A percentile compares a stretch with the other conserved stretches of the same genome.
phyloP scores from a whole-genome alignment of 2,329 filamentous ascomycete species.

The Cladophialophora chaetospira region DNA sequence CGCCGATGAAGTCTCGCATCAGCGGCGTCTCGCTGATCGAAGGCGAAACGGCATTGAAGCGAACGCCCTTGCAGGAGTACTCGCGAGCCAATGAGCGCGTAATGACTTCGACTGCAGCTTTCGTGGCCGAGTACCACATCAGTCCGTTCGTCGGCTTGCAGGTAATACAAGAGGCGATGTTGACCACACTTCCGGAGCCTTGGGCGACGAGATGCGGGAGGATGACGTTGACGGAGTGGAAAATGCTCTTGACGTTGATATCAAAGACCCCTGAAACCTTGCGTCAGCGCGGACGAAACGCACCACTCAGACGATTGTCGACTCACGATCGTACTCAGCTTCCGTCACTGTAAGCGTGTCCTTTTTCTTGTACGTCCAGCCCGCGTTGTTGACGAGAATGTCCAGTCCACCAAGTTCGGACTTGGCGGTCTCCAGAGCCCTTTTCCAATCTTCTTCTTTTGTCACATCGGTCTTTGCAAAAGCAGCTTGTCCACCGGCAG shows the following conservation, averaged over 20 bases:
- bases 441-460: constrained; percentile 16
- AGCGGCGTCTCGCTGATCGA: constrained; percentile 68
- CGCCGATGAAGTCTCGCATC: constrained; percentile 43
- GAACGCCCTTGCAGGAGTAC: constrained; percentile 50
- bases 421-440: constrained; percentile 16
- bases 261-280: constrained; percentile 42
- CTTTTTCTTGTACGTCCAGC: constrained; percentile 40
- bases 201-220: constrained; percentile 42
- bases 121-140: constrained; percentile 61
- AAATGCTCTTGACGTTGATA: constrained; percentile 49
- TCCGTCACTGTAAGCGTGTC: constrained; percentile 46
- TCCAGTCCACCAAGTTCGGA: constrained; percentile 19
- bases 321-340: constrained; percentile 42
- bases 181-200: constrained; percentile 46
- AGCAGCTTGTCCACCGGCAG: constrained; percentile 2
- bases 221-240: constrained; percentile 38
- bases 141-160: constrained; percentile 44
- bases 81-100: constrained; percentile 58
- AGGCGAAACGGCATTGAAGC: constrained; percentile 59
- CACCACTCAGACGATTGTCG: background rate
- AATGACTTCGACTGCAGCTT: constrained; percentile 64
- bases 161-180: constrained; percentile 47
- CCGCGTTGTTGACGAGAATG: constrained; percentile 27
- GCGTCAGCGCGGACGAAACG: background rate
- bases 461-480: constrained; percentile 19